phyloP scores from a whole-genome alignment of 2,329 filamentous ascomycete genomes.

The Stemphylium vesicarium region DNA sequence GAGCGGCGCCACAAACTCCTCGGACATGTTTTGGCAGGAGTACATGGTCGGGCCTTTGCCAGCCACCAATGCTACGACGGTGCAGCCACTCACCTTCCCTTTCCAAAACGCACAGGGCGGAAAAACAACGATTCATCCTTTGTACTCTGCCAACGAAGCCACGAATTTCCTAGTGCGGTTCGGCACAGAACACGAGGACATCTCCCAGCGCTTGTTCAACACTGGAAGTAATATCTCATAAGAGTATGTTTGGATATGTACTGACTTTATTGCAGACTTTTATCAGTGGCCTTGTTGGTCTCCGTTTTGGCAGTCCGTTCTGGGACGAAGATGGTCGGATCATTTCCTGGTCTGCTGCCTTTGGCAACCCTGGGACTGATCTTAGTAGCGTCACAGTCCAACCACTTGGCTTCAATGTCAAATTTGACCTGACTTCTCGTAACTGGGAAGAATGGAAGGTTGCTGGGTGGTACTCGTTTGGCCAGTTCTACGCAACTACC shows the following conservation, averaged over 20 bases:
- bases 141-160: constrained; percentile 15
- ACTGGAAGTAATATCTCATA: constrained; percentile 16
- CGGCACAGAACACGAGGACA: constrained; percentile 24
- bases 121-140: constrained; percentile 17
- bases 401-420: constrained; percentile 54
- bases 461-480: constrained; percentile 62
- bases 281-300: constrained; percentile 18
- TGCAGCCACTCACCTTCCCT: constrained; percentile 27
- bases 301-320: constrained; percentile 38
- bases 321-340: constrained; percentile 48
- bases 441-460: constrained; percentile 60
- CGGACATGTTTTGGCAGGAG: constrained; percentile 49
- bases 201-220: constrained; percentile 32
- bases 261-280: constrained; percentile 17
- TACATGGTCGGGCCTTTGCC: constrained; percentile 60
- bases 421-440: constrained; percentile 57
- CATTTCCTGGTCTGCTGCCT: constrained; percentile 58
- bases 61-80: constrained; percentile 48
- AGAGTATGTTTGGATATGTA: not conserved
- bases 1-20: constrained; percentile 14
- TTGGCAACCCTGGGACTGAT: constrained; percentile 45
- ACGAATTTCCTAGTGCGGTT: constrained; percentile 14
- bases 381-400: constrained; percentile 55
- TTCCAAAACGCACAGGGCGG: constrained; percentile 27
- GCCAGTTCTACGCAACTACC: constrained; percentile 59